Percentiles rank a stretch among this genome's conserved stretches.
phyloP scores from a whole-genome alignment of 495 filamentous ascomycete species.

The Lasiosphaeria ovina region DNA sequence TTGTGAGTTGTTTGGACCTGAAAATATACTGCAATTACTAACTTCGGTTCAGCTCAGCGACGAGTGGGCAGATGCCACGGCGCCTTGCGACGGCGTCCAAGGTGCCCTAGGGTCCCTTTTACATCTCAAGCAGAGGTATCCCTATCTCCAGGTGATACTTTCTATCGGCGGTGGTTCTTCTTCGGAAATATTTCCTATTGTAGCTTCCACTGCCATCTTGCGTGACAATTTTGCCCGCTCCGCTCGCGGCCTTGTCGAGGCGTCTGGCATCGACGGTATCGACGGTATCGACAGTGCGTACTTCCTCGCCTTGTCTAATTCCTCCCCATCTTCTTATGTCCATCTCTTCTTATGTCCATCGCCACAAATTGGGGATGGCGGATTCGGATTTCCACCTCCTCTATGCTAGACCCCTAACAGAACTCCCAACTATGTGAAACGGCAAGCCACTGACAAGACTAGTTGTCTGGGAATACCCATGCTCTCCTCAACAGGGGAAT shows the following conservation, averaged over 20 bases:
- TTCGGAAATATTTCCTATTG: conserved; percentile 71
- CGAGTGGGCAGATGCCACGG: conserved; percentile 79
- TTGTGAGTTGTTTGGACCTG: conserved; percentile 53
- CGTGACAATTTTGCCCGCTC: conserved; percentile 71
- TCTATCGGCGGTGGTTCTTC: conserved; percentile 85
- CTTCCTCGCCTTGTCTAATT: conserved; percentile 7
- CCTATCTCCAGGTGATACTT: conserved; percentile 72
- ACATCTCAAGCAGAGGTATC: conserved; percentile 70
- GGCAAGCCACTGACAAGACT: background rate
- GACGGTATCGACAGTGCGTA: conserved; percentile 83
- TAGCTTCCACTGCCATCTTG: conserved; percentile 59
- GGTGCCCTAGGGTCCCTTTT: conserved; percentile 77
- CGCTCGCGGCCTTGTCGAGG: conserved; percentile 67
- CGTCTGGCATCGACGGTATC: conserved; percentile 70
- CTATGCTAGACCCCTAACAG: too few relatives aligned
- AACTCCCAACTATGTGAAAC: too few relatives aligned
- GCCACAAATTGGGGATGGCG: too few relatives aligned
- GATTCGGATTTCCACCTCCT: too few relatives aligned
- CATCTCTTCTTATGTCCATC: too few relatives aligned
- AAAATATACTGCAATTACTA: conserved; percentile 4
- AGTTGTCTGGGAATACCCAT: background rate
- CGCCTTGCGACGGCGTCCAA: conserved; percentile 71
- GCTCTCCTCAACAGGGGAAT: background rate
- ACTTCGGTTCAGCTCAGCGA: conserved; percentile 69
- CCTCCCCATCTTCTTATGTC: too few relatives aligned